phyloP scores from a whole-genome alignment of 2,329 filamentous ascomycete species.

The Fusarium torreyae region DNA sequence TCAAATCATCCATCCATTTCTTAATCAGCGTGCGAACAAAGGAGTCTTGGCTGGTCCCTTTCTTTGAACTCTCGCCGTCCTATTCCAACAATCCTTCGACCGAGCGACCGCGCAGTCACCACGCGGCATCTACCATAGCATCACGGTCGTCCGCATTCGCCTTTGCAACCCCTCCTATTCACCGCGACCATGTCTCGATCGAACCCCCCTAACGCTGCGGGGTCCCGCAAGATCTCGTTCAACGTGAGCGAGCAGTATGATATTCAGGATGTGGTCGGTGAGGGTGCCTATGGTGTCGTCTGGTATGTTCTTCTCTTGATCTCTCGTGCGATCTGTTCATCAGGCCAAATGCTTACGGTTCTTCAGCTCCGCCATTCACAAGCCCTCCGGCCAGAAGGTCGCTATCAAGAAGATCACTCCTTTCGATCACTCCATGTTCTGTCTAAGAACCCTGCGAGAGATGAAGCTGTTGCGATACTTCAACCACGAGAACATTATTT shows the following conservation, averaged over 20 bases:
- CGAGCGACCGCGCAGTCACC: constrained; percentile 27
- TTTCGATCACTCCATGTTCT: constrained; percentile 99
- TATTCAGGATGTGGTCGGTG: constrained; percentile 98
- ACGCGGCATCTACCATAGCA: constrained; percentile 16
- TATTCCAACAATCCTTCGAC: constrained; percentile 31
- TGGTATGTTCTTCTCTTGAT: constrained; percentile 75
- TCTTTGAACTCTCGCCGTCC: constrained; percentile 39
- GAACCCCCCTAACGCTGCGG: constrained; percentile 70
- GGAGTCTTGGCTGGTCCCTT: constrained; percentile 44
- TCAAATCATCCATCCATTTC: constrained; percentile 34
- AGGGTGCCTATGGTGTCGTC: constrained; percentile 98
- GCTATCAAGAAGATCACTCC: constrained; percentile 99
- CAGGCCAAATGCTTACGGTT: constrained; percentile 6
- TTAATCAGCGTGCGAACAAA: constrained; percentile 47
- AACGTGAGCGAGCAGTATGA: constrained; percentile 99
- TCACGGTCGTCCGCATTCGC: constrained; percentile 8
- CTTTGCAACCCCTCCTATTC: constrained; percentile 14
- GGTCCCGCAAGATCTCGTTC: constrained; percentile 96
- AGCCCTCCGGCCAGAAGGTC: constrained; percentile 97
- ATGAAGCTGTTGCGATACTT: constrained; percentile 99
- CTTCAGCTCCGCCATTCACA: constrained; percentile 92
- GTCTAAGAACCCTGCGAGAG: constrained; percentile 93
- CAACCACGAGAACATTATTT: constrained; percentile 99
- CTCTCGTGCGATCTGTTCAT: background rate
- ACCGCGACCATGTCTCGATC: constrained; percentile 66